These are phyloP conservation scores for Colletotrichum melonis DNA, from an alignment of 2,329 filamentous ascomycete species.

Conservation along the genomic window DNA sequence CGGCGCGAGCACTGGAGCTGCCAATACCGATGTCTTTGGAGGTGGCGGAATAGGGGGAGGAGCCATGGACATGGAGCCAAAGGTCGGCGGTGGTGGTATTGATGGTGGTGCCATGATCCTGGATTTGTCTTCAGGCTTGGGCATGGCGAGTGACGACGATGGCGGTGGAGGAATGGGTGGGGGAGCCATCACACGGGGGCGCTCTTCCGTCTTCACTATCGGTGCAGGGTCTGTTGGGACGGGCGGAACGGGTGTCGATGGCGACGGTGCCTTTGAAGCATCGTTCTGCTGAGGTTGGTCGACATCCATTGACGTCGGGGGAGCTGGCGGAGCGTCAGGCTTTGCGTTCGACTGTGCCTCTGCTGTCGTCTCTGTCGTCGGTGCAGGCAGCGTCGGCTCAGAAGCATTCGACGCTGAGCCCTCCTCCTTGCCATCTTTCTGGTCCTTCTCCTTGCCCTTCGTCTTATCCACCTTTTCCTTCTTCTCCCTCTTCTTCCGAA, in stretches of 20 bases:
- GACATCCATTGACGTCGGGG: neutral
- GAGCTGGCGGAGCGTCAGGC: neutral
- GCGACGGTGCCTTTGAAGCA: neutral
- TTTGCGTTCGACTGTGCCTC: conserved; percentile 1
- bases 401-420: conserved; percentile 29
- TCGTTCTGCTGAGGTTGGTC: neutral
- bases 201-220: conserved; percentile 23
- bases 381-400: neutral
- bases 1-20: conserved; percentile 48
- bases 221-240: neutral
- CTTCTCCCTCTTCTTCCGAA: conserved; percentile 66
- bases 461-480: conserved; percentile 53
- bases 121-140: conserved; percentile 40
- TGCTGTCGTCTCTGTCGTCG: neutral
- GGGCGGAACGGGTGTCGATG: neutral
- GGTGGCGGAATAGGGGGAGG: conserved; percentile 20
- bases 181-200: conserved; percentile 24
- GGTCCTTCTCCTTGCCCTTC: conserved; percentile 44
- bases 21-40: conserved; percentile 42
- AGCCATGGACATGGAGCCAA: conserved; percentile 15
- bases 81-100: conserved; percentile 15
- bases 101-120: conserved; percentile 34
- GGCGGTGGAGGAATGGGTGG: conserved; percentile 29
- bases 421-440: conserved; percentile 36
- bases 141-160: conserved; percentile 36